Percentiles rank a stretch among this genome's conserved stretches.
These are phyloP conservation scores for Phytophthora fragariae DNA, from an alignment of 352 stramenopile genomes.

Conservation along the genomic window DNA sequence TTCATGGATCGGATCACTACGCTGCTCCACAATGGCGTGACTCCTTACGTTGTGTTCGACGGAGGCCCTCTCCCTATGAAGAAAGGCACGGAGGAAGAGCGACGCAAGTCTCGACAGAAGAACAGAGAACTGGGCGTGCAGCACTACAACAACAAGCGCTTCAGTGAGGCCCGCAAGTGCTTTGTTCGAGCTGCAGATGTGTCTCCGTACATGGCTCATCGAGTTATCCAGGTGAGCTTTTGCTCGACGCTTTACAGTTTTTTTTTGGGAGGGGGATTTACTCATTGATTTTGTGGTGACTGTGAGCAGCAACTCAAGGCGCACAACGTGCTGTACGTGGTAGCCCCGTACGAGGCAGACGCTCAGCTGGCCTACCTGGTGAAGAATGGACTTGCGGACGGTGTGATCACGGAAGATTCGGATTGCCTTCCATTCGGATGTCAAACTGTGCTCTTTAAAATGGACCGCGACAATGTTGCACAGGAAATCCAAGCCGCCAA, in stretches of 20 bases:
- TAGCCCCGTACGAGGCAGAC: constrained; percentile 98
- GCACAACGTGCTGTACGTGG: constrained; percentile 89
- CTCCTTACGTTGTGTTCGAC: constrained; percentile 84
- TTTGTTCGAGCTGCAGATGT: constrained; percentile 80
- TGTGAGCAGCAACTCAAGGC: constrained; percentile 56
- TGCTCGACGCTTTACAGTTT: neutral
- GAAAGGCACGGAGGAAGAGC: constrained; percentile 78
- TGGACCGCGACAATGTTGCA: constrained; percentile 89
- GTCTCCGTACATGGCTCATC: constrained; percentile 83
- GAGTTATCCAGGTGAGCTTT: constrained; percentile 69
- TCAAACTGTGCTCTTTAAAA: constrained; percentile 94
- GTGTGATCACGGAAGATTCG: constrained; percentile 96
- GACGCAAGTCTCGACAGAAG: constrained; percentile 70
- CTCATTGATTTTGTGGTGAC: constrained; percentile 6
- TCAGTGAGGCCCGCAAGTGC: constrained; percentile 69
- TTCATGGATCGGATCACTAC: constrained; percentile 72
- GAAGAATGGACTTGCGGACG: constrained; percentile 84
- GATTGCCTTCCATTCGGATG: constrained; percentile 96
- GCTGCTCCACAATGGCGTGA: constrained; percentile 63
- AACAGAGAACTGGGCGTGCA: constrained; percentile 72
- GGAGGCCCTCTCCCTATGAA: constrained; percentile 80
- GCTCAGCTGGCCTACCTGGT: constrained; percentile 95
- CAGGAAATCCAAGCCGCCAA: constrained; percentile 85
- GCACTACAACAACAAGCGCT: constrained; percentile 64
- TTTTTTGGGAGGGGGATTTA: neutral